Evolutionary conservation across 192 early-diverging fungal species (phyloP).

Genomic region (Coemansia sp.): DNA sequence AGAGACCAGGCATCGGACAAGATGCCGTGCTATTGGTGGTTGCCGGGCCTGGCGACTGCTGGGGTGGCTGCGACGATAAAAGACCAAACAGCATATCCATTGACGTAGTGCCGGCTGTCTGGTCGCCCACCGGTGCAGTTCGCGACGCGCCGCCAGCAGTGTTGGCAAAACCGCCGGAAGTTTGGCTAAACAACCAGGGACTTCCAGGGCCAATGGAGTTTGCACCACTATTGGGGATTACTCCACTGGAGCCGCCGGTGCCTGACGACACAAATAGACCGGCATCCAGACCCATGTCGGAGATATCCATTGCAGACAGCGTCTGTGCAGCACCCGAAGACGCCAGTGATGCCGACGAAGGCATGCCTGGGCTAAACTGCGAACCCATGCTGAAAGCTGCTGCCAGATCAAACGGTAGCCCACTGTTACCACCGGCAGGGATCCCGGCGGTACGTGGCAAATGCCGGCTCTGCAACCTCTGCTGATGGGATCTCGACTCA

Average conservation of each 20-base stretch:
- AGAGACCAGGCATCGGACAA: constrained; percentile 16
- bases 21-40: neutral
- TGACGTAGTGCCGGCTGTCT: neutral
- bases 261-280: constrained; percentile 3
- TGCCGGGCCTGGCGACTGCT: neutral
- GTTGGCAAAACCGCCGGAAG: neutral
- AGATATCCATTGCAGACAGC: neutral
- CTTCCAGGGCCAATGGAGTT: neutral
- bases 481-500: constrained; percentile 5
- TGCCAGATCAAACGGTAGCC: constrained; percentile 14
- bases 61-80: constrained; percentile 3
- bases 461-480: neutral
- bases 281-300: constrained; percentile 10
- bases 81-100: constrained; percentile 32
- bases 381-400: constrained; percentile 16
- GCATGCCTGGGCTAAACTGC: neutral
- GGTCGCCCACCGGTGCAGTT: neutral
- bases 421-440: neutral
- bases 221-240: neutral
- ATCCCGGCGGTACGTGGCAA: neutral
- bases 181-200: neutral
- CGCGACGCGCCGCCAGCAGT: neutral
- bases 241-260: neutral
- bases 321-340: neutral
- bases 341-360: constrained; percentile 3